These are phyloP conservation scores for Musa balbisiana DNA, from an alignment of 202 grass and related monocot species.

Conservation along the genomic window DNA sequence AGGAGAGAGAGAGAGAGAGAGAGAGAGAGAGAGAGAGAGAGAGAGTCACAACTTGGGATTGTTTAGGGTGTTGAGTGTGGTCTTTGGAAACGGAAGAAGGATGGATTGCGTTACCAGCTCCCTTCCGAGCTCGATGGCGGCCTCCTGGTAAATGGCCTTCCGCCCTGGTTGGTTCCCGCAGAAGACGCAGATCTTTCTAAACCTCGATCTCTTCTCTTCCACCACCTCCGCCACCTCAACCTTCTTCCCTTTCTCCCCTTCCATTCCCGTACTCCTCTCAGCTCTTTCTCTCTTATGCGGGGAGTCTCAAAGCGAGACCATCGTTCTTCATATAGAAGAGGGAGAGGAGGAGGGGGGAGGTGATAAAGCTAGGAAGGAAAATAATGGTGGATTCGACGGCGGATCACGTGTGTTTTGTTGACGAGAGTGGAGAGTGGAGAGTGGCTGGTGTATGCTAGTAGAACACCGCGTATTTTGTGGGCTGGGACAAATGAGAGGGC, in stretches of 20 bases:
- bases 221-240: background rate
- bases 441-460: background rate
- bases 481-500: too few species aligned
- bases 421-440: background rate
- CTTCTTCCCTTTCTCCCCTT: background rate
- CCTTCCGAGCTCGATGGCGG: conserved; percentile 23
- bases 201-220: background rate
- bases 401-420: conserved; percentile 2
- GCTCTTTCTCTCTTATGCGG: background rate
- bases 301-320: background rate
- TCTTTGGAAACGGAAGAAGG: too few species aligned
- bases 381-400: background rate
- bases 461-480: too few species aligned
- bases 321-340: background rate
- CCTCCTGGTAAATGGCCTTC: conserved; percentile 20
- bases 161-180: conserved; percentile 20
- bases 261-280: background rate
- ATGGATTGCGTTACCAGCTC: conserved; percentile 14
- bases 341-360: background rate
- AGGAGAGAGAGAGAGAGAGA: too few species aligned
- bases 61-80: too few species aligned
- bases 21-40: too few species aligned
- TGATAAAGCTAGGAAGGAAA: background rate
- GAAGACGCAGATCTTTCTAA: conserved; percentile 28
- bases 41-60: too few species aligned